Evolutionary conservation across 176 grass and related monocot genomes (phyloP).

Genomic region (Juncus effusus): DNA sequence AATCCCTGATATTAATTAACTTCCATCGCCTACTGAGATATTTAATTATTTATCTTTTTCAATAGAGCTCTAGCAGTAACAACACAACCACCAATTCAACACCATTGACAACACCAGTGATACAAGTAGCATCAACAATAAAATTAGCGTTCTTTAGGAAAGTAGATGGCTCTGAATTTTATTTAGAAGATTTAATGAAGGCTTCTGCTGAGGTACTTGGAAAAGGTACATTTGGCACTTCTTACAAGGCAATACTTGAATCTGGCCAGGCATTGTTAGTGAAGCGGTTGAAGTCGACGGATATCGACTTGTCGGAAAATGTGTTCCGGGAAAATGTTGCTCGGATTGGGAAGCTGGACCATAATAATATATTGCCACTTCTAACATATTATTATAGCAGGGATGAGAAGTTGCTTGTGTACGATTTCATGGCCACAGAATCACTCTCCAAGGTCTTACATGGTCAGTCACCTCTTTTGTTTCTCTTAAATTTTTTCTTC

Average conservation of each 20-base stretch:
- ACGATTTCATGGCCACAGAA: constrained; percentile 70
- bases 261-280: constrained; percentile 55
- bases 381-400: constrained; percentile 84
- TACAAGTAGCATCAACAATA: too few species aligned
- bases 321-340: constrained; percentile 57
- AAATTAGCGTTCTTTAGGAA: too few species aligned
- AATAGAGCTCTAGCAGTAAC: too few species aligned
- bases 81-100: too few species aligned
- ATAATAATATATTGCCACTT: constrained; percentile 62
- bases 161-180: not conserved
- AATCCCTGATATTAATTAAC: too few species aligned
- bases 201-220: constrained; percentile 68
- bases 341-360: constrained; percentile 48
- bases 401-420: constrained; percentile 82
- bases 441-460: constrained; percentile 64
- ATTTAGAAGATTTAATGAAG: constrained; percentile 61
- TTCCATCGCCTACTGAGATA: too few species aligned
- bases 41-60: too few species aligned
- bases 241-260: constrained; percentile 67
- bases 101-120: too few species aligned
- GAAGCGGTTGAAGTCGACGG: constrained; percentile 47
- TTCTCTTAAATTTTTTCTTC: too few species aligned
- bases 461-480: constrained; percentile 37
- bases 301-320: constrained; percentile 46
- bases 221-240: constrained; percentile 65